Evolutionary conservation across 371 early-diverging fungal genomes (phyloP).

Genomic region (Globomyces sp.): DNA sequence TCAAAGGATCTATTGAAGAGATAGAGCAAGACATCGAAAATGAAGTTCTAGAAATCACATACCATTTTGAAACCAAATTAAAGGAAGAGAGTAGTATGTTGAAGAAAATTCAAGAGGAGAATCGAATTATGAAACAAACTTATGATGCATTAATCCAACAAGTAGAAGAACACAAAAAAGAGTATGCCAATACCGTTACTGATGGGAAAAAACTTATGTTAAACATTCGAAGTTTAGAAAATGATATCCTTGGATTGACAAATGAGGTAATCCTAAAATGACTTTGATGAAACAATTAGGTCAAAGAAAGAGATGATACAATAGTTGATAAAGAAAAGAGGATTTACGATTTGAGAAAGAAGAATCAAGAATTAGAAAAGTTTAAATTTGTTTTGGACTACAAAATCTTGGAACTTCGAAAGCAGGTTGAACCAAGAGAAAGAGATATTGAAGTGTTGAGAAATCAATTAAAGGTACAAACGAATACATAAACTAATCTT

Average conservation of each 20-base stretch:
- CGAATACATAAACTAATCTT: background rate
- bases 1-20: conserved; percentile 26
- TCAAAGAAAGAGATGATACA: conserved; percentile 56
- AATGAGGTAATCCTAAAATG: conserved; percentile 39
- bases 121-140: conserved; percentile 33
- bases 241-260: conserved; percentile 49
- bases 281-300: conserved; percentile 23
- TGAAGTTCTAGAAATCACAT: conserved; percentile 37
- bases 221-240: conserved; percentile 48
- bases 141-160: conserved; percentile 37
- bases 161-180: conserved; percentile 46
- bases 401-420: conserved; percentile 51
- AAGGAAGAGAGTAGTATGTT: conserved; percentile 35
- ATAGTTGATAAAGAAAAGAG: conserved; percentile 56
- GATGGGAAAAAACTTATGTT: conserved; percentile 47
- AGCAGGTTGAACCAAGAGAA: conserved; percentile 56
- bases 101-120: conserved; percentile 40
- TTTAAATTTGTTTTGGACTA: conserved; percentile 59
- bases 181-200: conserved; percentile 35
- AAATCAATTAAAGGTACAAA: conserved; percentile 39
- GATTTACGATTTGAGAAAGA: conserved; percentile 54
- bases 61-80: conserved; percentile 40
- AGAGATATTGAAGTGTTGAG: conserved; percentile 41
- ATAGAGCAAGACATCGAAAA: conserved; percentile 40
- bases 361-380: conserved; percentile 59